Evolutionary conservation across 495 filamentous ascomycete genomes (phyloP), one percentile per base, ranked within the genome.

Genomic region (Lophiostoma macrostomum): DNA sequence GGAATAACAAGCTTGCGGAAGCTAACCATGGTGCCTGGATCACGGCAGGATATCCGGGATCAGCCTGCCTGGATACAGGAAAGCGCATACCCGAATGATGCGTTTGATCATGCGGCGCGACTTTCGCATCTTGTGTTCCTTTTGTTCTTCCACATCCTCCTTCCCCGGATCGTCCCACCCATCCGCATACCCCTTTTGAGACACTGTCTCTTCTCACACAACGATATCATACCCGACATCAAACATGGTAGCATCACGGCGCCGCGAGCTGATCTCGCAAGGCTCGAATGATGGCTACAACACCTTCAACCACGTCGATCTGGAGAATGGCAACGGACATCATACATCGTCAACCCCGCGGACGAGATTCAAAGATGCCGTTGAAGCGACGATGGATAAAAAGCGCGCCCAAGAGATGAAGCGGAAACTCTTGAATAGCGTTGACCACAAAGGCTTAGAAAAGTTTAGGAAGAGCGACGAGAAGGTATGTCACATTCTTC

Each of bases 381-480:
- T 58, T 24, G 32, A 47, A 19, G 20, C 42, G 10, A 45, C 53
- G 4, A 35, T 58, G 2, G 36, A 53, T n/a, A 14, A 37, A 16
- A 29, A 57, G 12, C 38, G 38, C 13, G 24, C 23, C 1, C 38
- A 54, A 10, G 57, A 69, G 27, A 50, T 80, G 34, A 79, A 79
- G 64, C 64, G 67, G 25, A 68, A 68, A 46, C 56, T 79, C 3
- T 56, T 74, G 16, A 63, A 74, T n/a, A 69, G 64, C 42, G 67
- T 80, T 14, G 64, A 78, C 25, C 56, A 65, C 13, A 56, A 64
- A 10, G 57, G 50, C 1, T 47, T 76, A 4, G 70, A 78, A 41
- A 56, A 70, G 10, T 74, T 56, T 51, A 65, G 76, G 12, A 76
- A 77, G 52, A 70, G 63, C 24, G 65, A 71, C 22, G 65, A 71